Base-by-base conservation (phyloP, 305 asterid genomes). In the Fraxinus platypoda region DNA sequence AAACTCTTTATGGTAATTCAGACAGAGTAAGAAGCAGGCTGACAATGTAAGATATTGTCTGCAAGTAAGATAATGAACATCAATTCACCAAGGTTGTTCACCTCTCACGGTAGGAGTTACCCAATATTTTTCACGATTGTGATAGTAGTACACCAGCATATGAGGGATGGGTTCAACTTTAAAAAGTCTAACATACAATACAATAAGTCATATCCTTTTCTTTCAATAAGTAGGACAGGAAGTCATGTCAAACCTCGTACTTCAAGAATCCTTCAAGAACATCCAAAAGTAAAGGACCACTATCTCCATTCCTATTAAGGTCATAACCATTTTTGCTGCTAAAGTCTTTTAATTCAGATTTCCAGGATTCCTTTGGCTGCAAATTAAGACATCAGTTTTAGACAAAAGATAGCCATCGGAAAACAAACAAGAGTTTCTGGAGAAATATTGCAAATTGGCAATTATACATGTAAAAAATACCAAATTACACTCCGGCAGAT, bases 261-360 rank as follows among this genome's bases (percentile, higher is more conserved):
- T 96, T 96, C 94, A 96, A 89, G 90, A 96, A 96, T 66, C 99
- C 99, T 86, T 93, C 97, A 81, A 96, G 98, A 85, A 94, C 99
- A 82, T 96, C 99, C 89, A 96, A 88, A 81, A 96, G 98, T 87
- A 96, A 87, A 59, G 99, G 99, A 80, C 93, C 95, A 79, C 95
- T 90, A 59, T 96, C 98, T 73, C 97, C 98, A 59, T 93, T 93
- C 86, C 93, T 91, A 85, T 93, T 92, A 78, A 93, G 85, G 87
- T 96, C 96, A 25, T 96, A 96, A 31, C 97, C 99, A 81, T 93
- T 94, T 88, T 92, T 94, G 89, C 82, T 88, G 89, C 99, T 89
- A 80, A 94, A 96, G 31, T 96, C 99, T 88, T 90, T 93, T 82
- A 96, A 85, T 88, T 93, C 98, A 2, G 97, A 84, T 88, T 93